Conservation (phyloP, 371 early-diverging fungal genomes). For the Parasitella parasitica region DNA sequence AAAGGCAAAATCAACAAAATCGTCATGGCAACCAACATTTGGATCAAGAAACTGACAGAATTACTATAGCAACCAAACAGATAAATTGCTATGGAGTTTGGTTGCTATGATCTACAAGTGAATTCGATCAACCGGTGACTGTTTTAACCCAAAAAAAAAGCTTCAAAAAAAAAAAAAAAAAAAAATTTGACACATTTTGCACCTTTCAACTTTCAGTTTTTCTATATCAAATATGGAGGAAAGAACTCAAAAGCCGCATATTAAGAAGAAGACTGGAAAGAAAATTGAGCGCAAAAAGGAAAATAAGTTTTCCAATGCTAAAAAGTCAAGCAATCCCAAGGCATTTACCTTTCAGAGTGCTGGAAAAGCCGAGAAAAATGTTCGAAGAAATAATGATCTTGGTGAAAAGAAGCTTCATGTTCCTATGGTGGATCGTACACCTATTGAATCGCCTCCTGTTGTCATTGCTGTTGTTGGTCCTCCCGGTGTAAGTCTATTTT, state of each 20-base stretch:
- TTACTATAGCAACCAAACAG: background rate
- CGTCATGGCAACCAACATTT: too few species aligned
- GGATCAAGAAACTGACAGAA: too few species aligned
- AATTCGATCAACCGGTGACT: background rate
- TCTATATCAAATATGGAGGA: conserved; percentile 43
- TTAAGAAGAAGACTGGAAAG: conserved; percentile 80
- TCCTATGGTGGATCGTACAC: conserved; percentile 93
- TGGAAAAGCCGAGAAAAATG: conserved; percentile 73
- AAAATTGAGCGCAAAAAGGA: conserved; percentile 82
- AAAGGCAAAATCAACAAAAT: too few species aligned
- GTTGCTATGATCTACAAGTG: background rate
- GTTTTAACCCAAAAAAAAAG: background rate
- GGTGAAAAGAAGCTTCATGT: conserved; percentile 94
- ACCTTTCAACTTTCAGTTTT: background rate
- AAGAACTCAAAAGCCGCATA: conserved; percentile 79
- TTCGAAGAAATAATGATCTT: conserved; percentile 83
- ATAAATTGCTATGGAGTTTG: background rate
- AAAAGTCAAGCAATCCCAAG: conserved; percentile 89
- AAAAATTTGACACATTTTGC: conserved; percentile 13
- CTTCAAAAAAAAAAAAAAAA: background rate
- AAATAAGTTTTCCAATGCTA: conserved; percentile 60
- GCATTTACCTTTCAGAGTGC: conserved; percentile 86
- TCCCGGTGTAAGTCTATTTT: conserved; percentile 73
- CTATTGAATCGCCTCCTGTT: conserved; percentile 88
- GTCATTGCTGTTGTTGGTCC: conserved; percentile 97